A percentile compares a stretch with the other conserved stretches of the same genome.
These are phyloP conservation scores for Rhodotorula graminis DNA, from an alignment of 768 basidiomycete species.

Conservation along the genomic window DNA sequence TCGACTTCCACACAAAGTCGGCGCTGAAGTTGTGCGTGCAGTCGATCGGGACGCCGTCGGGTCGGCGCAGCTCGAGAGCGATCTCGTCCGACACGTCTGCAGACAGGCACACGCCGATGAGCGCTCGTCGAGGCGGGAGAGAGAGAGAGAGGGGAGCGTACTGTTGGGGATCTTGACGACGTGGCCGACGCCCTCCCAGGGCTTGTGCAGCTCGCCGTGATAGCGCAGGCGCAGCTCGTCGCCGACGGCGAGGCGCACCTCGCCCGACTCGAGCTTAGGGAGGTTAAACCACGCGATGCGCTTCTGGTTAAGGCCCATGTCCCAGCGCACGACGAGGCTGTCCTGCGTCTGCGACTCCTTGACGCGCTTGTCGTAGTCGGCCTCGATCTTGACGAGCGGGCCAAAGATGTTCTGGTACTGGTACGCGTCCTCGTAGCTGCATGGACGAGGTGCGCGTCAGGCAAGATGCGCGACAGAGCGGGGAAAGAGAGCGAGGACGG, in stretches of 20 bases:
- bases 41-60: slow-evolving; percentile 89
- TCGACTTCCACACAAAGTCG: slow-evolving; percentile 99
- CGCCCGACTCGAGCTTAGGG: slow-evolving; percentile 96
- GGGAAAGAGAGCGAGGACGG: slow-evolving; percentile 35
- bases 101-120: background rate
- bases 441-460: background rate
- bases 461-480: too few relatives aligned
- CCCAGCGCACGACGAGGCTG: slow-evolving; percentile 93
- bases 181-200: slow-evolving; percentile 96
- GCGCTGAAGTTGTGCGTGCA: slow-evolving; percentile 90
- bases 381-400: slow-evolving; percentile 97
- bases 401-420: slow-evolving; percentile 99
- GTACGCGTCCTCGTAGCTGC: slow-evolving; percentile 92
- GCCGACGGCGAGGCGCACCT: slow-evolving; percentile 91
- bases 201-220: slow-evolving; percentile 77
- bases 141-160: slow-evolving; percentile 50
- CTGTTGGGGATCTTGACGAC: slow-evolving; percentile 99
- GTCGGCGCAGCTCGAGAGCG: slow-evolving; percentile 79
- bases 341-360: slow-evolving; percentile 99
- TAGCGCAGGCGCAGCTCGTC: slow-evolving; percentile 90
- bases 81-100: slow-evolving; percentile 97
- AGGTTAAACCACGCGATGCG: slow-evolving; percentile 96
- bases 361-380: slow-evolving; percentile 94
- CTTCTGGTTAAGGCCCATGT: slow-evolving; percentile 96
- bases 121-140: background rate